phyloP scores from a whole-genome alignment of 2,329 filamentous ascomycete genomes.

The Diaporthe capsici region DNA sequence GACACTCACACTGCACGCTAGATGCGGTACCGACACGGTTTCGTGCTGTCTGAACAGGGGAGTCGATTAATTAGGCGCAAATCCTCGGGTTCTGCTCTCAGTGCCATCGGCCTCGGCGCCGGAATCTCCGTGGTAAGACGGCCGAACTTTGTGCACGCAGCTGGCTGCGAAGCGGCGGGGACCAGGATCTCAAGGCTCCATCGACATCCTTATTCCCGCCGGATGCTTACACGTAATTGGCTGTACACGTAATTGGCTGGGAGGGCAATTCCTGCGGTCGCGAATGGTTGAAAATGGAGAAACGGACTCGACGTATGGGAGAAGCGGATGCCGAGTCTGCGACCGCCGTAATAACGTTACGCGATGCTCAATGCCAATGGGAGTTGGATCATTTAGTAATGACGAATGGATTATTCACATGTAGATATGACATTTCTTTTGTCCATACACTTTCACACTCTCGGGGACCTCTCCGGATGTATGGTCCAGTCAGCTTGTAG shows the following conservation, averaged over 20 bases:
- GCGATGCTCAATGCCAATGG: no score
- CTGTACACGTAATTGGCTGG: background rate
- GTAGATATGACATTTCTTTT: no score
- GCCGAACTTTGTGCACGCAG: background rate
- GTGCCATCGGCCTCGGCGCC: background rate
- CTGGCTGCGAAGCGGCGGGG: background rate
- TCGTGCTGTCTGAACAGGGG: background rate
- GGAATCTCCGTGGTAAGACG: constrained; percentile 1
- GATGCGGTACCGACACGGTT: background rate
- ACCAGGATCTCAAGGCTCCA: no score
- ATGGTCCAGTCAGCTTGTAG: no score
- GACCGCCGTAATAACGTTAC: background rate
- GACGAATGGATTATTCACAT: background rate
- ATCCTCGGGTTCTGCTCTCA: background rate
- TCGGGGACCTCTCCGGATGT: no score
- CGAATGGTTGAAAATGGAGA: no score
- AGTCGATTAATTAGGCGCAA: background rate
- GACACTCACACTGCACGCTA: background rate
- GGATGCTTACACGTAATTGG: background rate
- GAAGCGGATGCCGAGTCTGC: background rate
- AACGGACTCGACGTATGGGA: background rate
- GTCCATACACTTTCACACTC: no score
- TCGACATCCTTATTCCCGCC: no score
- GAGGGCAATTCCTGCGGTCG: background rate
- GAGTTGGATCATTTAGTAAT: background rate